These are phyloP conservation scores for Senna siamea DNA, from an alignment of 306 rosid species.

Conservation along the genomic window DNA sequence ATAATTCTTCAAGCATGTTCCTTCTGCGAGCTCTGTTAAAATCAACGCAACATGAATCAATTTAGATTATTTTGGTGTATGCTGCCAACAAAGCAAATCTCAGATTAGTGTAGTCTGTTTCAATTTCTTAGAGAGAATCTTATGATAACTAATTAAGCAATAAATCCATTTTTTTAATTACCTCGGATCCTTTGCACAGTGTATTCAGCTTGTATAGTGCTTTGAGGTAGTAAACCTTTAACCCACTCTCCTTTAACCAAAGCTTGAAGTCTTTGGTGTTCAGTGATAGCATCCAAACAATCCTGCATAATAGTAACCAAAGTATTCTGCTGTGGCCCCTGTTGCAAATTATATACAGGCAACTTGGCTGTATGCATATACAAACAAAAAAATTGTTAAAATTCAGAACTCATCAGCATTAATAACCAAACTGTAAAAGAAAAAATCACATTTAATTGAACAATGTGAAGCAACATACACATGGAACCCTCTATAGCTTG, in stretches of 20 bases:
- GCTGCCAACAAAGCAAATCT: constrained; percentile 26
- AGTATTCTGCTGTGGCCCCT: constrained; percentile 68
- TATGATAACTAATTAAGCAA: constrained; percentile 18
- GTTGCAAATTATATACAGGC: constrained; percentile 57
- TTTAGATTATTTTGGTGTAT: constrained; percentile 29
- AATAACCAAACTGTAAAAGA: constrained; percentile 32
- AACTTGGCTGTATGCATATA: constrained; percentile 59
- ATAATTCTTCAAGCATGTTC: constrained; percentile 93
- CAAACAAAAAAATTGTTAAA: constrained; percentile 39
- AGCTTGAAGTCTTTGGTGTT: constrained; percentile 89
- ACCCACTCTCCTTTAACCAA: constrained; percentile 97
- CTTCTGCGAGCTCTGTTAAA: constrained; percentile 87
- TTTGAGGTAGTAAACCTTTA: constrained; percentile 92
- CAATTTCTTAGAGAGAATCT: constrained; percentile 28
- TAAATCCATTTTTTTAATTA: constrained; percentile 40
- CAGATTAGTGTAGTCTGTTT: constrained; percentile 29
- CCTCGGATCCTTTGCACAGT: constrained; percentile 86
- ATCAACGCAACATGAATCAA: constrained; percentile 30
- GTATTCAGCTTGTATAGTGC: constrained; percentile 84
- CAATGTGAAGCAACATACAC: constrained; percentile 49
- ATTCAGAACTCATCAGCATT: constrained; percentile 27
- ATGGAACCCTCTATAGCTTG: constrained; percentile 82
- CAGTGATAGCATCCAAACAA: constrained; percentile 80
- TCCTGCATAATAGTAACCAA: constrained; percentile 75
- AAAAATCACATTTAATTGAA: constrained; percentile 30